Evolutionary conservation across 139 green algal genomes (phyloP), one percentile per base, ranked within the genome.

Genomic region (Micractinium sp.): DNA sequence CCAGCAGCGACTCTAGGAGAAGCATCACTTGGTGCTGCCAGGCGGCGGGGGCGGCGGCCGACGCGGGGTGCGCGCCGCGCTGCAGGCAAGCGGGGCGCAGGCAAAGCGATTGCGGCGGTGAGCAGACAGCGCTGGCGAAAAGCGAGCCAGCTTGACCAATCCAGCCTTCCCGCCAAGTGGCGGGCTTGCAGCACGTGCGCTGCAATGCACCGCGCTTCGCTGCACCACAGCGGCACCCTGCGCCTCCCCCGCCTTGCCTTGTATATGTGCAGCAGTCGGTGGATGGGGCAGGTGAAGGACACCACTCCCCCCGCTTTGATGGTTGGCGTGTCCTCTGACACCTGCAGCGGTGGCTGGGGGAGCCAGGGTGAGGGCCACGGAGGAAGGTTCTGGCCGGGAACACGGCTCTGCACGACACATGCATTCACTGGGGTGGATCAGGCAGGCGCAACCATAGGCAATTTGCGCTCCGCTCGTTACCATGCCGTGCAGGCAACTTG

Each of bases 241-340:
- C 31, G 31, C 31, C n/a, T 18, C 73, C 16, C 74, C 74, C 36
- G 2, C 73, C 73, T 19, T 39, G 27, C 77, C 77, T 60, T 83
- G 25, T 33, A n/a, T 41, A 33, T 33, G 77, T 83, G 77, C 77
- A 83, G 77, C 77, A 83, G 77, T 27, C 77, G 77, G 77, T 83
- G 41, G 39, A 83, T 36, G 39, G 77, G 77, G 77, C 77, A 83
- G 22, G 77, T 66, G 77, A 63, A 83, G 23, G 25, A 38, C 33
- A 61, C 25, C 7, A 83, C 39, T 1, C 77, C 77, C 1, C 77
- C 39, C 23, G 77, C 77, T 16, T 83, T 83, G 25, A 83, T 19
- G 25, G 39, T 83, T 27, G 39, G 25, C 2, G 23, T 56, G 27
- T 67, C 78, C 13, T 36, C 15, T 0, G 78, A 47, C 27, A 39